These are phyloP conservation scores for Sclerospora graminicola DNA, from an alignment of 352 stramenopile genomes.

Conservation along the genomic window DNA sequence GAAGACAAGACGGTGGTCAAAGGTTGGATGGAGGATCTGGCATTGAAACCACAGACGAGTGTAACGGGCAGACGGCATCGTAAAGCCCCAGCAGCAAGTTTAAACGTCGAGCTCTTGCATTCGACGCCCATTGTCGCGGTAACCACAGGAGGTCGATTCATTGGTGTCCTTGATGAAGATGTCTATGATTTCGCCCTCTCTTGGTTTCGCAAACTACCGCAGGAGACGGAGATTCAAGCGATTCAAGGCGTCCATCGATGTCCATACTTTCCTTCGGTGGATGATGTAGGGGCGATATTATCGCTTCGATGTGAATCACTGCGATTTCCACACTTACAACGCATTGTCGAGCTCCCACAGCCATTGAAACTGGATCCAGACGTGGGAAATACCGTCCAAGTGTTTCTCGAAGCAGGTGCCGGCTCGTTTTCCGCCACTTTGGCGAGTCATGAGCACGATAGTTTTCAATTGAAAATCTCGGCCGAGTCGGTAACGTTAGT, in stretches of 20 bases:
- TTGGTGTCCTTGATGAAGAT: conserved; percentile 57
- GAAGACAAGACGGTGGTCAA: conserved; percentile 51
- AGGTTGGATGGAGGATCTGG: conserved; percentile 47
- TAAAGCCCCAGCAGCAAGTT: conserved; percentile 12
- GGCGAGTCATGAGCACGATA: conserved; percentile 67
- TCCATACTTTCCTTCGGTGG: conserved; percentile 58
- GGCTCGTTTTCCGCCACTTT: conserved; percentile 74
- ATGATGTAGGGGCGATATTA: conserved; percentile 50
- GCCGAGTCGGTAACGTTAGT: conserved; percentile 36
- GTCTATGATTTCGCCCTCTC: conserved; percentile 41
- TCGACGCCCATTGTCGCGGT: conserved; percentile 48
- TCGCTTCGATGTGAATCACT: conserved; percentile 55
- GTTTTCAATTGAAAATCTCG: conserved; percentile 74
- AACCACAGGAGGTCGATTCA: conserved; percentile 32
- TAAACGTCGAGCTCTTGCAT: conserved; percentile 22
- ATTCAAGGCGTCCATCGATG: conserved; percentile 50
- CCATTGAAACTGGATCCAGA: conserved; percentile 45
- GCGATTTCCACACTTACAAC: conserved; percentile 46
- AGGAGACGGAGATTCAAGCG: conserved; percentile 39
- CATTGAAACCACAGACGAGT: conserved; percentile 33
- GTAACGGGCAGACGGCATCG: conserved; percentile 16
- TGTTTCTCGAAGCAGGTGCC: conserved; percentile 51
- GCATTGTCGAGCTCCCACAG: conserved; percentile 40
- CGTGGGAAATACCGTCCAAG: conserved; percentile 59
- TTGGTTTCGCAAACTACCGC: conserved; percentile 57